A percentile compares a stretch with the other conserved stretches of the same genome.
phyloP scores from a whole-genome alignment of 2,329 filamentous ascomycete genomes.

The Chaetomiaceae sp. region DNA sequence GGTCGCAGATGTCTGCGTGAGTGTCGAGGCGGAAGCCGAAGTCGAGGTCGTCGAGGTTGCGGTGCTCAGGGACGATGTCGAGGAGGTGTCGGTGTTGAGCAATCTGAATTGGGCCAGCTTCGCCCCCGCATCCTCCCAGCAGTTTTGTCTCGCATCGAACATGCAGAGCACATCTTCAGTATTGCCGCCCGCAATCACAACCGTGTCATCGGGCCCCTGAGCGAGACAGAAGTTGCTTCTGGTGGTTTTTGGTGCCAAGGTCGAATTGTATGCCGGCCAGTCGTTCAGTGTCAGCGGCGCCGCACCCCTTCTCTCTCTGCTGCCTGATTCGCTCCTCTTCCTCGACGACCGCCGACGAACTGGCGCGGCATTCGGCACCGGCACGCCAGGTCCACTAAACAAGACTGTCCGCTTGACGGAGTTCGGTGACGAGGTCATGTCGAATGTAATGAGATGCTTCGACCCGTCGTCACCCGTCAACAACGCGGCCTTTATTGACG shows the following conservation, averaged over 20 bases:
- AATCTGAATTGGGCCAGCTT: conserved; percentile 49
- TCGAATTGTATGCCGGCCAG: conserved; percentile 76
- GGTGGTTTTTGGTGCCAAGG: conserved; percentile 58
- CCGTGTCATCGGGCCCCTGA: conserved; percentile 55
- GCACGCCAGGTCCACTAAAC: conserved; percentile 52
- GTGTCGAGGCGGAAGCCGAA: conserved; percentile 23
- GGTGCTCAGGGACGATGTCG: conserved; percentile 26
- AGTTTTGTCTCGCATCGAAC: conserved; percentile 69
- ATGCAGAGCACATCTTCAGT: conserved; percentile 62
- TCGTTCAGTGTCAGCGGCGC: conserved; percentile 51
- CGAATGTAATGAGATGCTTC: conserved; percentile 72
- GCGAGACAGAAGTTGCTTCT: conserved; percentile 69
- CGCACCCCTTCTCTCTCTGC: conserved; percentile 20
- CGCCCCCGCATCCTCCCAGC: conserved; percentile 67
- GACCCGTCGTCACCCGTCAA: conserved; percentile 69
- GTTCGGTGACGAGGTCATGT: conserved; percentile 69
- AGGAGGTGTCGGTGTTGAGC: conserved; percentile 30
- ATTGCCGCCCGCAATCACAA: conserved; percentile 72
- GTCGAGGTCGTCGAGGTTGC: conserved; percentile 25
- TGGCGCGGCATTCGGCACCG: conserved; percentile 41
- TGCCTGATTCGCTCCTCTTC: conserved; percentile 27
- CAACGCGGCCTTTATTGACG: conserved; percentile 54
- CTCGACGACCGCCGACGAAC: conserved; percentile 31
- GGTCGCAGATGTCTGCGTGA: not conserved
- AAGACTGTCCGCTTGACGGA: conserved; percentile 64